These are phyloP conservation scores for Fraxinus americana DNA, from an alignment of 257 asterid species.

Conservation along the genomic window DNA sequence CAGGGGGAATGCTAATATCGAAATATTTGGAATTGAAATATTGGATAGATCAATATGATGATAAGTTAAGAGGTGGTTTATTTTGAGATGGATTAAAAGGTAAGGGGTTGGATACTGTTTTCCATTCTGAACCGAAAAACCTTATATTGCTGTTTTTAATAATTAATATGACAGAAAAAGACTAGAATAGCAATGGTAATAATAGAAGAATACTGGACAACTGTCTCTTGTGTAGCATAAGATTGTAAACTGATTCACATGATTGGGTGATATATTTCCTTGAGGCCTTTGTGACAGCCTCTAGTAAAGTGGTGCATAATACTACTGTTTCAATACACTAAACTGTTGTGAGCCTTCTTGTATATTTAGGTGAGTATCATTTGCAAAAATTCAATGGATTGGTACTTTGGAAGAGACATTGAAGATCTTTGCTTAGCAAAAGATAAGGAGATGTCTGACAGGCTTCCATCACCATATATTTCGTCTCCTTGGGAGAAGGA, in stretches of 20 bases:
- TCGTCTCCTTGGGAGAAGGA: constrained; percentile 36
- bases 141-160: neutral
- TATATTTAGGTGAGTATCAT: neutral
- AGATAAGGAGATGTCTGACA: constrained; percentile 27
- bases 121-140: neutral
- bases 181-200: neutral
- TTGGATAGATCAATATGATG: neutral
- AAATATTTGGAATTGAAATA: neutral
- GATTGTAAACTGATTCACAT: neutral
- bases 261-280: neutral
- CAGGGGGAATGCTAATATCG: neutral
- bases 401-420: constrained; percentile 29
- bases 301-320: neutral
- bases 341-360: neutral
- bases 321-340: neutral
- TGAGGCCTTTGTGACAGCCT: neutral
- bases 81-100: neutral
- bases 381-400: constrained; percentile 27
- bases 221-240: neutral
- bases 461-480: constrained; percentile 35
- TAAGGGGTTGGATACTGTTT: neutral
- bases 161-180: neutral
- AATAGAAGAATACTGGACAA: neutral
- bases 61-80: neutral
- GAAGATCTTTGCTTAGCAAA: constrained; percentile 33